Base-by-base conservation (phyloP, 257 asterid genomes). In the Solanum sitiens region DNA sequence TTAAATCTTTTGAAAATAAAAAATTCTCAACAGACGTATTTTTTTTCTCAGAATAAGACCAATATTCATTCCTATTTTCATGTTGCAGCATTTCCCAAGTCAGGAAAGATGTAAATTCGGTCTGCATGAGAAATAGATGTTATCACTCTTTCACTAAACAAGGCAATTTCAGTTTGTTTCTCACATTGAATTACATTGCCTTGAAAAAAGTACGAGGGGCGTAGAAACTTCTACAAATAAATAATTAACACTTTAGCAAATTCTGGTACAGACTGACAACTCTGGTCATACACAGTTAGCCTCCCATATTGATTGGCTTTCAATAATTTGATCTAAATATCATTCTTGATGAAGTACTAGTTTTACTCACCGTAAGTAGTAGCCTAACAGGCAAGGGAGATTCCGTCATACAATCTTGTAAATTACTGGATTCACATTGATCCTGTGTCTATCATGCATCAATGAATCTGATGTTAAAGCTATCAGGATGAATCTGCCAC, bases 401-500 rank as follows among this genome's bases (percentile, higher is more conserved):
- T 20, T 15, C 21, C 8, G 40, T 15, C 30, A 47, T 75, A 75
- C 59, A 40, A 75, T 8, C 82, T 37, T 73, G n/a, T 47, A 9
- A 10, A 16, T 20, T 5, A 80, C 85, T 80, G 30, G 44, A 16
- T 50, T 50, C 70, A 82, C 70, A 82, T 53, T 32, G 86, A 47
- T 50, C 30, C 13, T 3, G 40, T 80, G 70, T 35, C 44, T 21
- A 86, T 94, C 92, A 95, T 73, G 92, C 96, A 92, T 95, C 98
- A 33, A 94, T 93, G 89, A 94, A 93, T 87, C 98, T 94, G 90
- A 96, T 95, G 89, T 97, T 98, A 14, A 97, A 97, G 45, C 98
- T 94, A 94, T 94, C 92, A 12, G 99, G 99, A 89, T 97, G 98
- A 89, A 97, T 96, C 95, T 97, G 99, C 99, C 99, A 96, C 87